Evolutionary conservation across 1,139 yeast genomes (phyloP).

Genomic region (Pichia sp.): DNA sequence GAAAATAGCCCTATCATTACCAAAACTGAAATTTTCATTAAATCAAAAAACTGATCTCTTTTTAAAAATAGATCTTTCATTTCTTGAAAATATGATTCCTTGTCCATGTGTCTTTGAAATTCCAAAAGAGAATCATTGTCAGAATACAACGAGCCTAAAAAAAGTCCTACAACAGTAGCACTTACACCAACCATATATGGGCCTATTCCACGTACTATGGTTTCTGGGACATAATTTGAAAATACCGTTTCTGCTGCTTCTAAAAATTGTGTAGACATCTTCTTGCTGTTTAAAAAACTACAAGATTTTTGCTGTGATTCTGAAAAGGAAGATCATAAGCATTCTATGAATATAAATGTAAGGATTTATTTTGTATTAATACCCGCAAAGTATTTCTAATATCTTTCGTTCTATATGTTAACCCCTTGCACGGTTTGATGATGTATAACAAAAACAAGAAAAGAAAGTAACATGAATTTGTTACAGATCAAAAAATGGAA

Average conservation of each 20-base stretch:
- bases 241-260: neutral
- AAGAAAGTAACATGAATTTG: neutral
- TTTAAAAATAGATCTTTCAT: conserved; percentile 6
- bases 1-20: neutral
- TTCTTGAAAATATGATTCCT: conserved; percentile 10
- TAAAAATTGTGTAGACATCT: neutral
- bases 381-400: no score
- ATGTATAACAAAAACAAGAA: neutral
- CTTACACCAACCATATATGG: conserved; percentile 8
- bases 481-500: neutral
- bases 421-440: neutral
- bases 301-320: no score
- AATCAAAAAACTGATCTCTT: conserved; percentile 7
- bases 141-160: conserved; percentile 1
- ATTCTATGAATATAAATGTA: no score
- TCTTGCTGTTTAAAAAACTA: no score
- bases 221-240: neutral
- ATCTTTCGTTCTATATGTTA: no score
- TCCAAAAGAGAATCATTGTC: conserved; percentile 9
- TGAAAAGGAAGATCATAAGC: no score
- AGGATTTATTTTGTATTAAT: no score
- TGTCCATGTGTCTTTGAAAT: conserved; percentile 10
- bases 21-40: neutral
- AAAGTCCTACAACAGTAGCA: conserved; percentile 9
- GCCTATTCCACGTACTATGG: neutral